Conservation (phyloP, 2,329 filamentous ascomycete species). For the Aspergillus tubingensis region DNA sequence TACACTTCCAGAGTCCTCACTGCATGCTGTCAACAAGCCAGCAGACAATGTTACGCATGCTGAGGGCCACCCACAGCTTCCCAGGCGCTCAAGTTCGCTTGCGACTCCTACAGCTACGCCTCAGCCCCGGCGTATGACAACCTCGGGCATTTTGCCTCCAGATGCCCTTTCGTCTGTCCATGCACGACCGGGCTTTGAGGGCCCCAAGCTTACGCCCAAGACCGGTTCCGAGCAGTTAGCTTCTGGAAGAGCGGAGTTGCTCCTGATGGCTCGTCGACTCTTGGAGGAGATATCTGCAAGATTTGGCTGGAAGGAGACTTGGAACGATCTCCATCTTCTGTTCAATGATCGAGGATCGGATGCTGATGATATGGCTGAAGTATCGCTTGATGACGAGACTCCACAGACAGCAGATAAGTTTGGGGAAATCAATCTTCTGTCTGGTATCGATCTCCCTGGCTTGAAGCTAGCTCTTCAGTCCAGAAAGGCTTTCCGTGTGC, state of each 20-base stretch:
- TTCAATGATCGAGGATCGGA: conserved; percentile 35
- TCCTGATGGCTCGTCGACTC: conserved; percentile 75
- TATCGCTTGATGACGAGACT: conserved; percentile 35
- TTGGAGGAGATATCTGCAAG: conserved; percentile 73
- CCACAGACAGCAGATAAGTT: conserved; percentile 18
- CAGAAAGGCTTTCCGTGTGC: conserved; percentile 63
- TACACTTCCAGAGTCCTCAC: conserved; percentile 39
- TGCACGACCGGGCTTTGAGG: conserved; percentile 48
- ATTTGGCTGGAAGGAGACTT: conserved; percentile 74
- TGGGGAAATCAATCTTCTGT: conserved; percentile 28
- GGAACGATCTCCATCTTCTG: conserved; percentile 59
- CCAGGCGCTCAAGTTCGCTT: conserved; percentile 45
- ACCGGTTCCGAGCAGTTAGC: conserved; percentile 78
- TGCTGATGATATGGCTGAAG: conserved; percentile 36
- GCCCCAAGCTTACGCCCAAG: conserved; percentile 35
- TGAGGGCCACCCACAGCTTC: conserved; percentile 33
- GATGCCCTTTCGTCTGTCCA: conserved; percentile 37
- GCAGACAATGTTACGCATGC: conserved; percentile 22
- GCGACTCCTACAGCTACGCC: conserved; percentile 19
- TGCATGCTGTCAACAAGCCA: conserved; percentile 32
- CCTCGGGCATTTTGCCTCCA: conserved; percentile 32
- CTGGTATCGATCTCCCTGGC: conserved; percentile 58
- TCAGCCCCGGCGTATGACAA: conserved; percentile 27
- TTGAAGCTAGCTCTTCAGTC: conserved; percentile 64
- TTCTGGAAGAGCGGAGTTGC: conserved; percentile 78